Percentiles rank a stretch among this genome's conserved stretches.
These are phyloP conservation scores for Lyophyllum atratum DNA, from an alignment of 768 basidiomycete species.

Conservation along the genomic window DNA sequence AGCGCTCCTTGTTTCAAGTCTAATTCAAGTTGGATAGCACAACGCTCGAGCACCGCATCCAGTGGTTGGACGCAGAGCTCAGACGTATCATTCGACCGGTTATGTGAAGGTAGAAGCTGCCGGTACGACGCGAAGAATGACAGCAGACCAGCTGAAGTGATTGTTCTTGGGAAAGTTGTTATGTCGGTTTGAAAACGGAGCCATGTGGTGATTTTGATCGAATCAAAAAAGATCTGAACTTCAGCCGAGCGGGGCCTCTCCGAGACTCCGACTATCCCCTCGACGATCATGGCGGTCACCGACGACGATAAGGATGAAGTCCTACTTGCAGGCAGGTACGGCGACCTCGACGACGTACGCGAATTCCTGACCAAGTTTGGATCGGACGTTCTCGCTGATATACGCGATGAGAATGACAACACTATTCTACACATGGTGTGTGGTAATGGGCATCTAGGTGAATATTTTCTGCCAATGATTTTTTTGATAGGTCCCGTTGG, in stretches of 20 bases:
- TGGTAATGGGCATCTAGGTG: constrained; percentile 89
- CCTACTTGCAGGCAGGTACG: constrained; percentile 84
- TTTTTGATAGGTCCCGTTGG: constrained; percentile 8
- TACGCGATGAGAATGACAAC: constrained; percentile 79
- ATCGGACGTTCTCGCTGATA: constrained; percentile 40
- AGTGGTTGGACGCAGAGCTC: background rate
- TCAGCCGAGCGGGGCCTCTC: background rate
- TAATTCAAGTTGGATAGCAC: background rate
- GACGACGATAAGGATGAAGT: constrained; percentile 70
- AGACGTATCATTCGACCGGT: background rate
- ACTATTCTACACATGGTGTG: constrained; percentile 83
- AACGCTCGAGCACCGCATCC: background rate
- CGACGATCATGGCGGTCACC: constrained; percentile 32
- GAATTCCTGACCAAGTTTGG: constrained; percentile 66
- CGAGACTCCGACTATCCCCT: background rate
- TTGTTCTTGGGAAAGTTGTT: background rate
- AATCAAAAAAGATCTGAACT: background rate
- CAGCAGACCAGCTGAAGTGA: background rate
- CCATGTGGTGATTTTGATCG: constrained; percentile 8
- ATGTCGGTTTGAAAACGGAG: background rate
- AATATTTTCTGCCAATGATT: constrained; percentile 22
- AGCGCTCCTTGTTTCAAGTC: background rate
- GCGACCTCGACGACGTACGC: constrained; percentile 79
- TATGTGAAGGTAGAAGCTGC: background rate
- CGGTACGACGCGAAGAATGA: background rate